Conservation (phyloP, 495 filamentous ascomycete species). For the Annulohypoxylon moriforme region DNA sequence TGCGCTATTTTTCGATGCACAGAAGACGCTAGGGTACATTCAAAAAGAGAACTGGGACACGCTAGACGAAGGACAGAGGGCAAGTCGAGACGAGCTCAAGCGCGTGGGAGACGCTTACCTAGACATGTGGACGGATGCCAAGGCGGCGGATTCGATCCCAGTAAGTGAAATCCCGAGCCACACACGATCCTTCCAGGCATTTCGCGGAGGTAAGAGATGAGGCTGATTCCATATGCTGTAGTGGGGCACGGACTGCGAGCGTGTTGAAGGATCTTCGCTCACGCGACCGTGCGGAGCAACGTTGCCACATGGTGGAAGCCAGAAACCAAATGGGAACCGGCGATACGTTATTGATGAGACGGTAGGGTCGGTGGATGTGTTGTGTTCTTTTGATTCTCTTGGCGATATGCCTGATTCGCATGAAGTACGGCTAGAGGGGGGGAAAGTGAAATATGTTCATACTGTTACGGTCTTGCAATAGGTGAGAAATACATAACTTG, state of each 20-base stretch:
- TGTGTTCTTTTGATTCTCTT: conserved; percentile 60
- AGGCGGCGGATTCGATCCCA: conserved; percentile 56
- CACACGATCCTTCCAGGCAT: neutral
- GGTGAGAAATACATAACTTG: neutral
- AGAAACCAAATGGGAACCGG: conserved; percentile 54
- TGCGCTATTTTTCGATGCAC: conserved; percentile 60
- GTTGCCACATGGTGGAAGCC: conserved; percentile 55
- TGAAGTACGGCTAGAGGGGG: conserved; percentile 56
- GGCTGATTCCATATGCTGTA: neutral
- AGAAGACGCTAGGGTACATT: conserved; percentile 55
- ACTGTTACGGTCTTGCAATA: conserved; percentile 50
- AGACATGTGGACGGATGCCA: conserved; percentile 62
- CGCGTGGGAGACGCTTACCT: conserved; percentile 60
- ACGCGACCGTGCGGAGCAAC: conserved; percentile 55
- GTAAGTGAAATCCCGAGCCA: neutral
- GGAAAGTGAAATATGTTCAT: conserved; percentile 62
- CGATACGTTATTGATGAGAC: conserved; percentile 65
- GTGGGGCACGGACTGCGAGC: conserved; percentile 61
- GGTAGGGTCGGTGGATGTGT: conserved; percentile 58
- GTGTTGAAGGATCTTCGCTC: conserved; percentile 55
- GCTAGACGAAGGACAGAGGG: conserved; percentile 42
- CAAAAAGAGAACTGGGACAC: conserved; percentile 56
- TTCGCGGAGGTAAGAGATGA: neutral
- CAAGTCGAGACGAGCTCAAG: conserved; percentile 54
- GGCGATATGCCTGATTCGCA: conserved; percentile 60